phyloP scores from a whole-genome alignment of 257 asterid species.

The Jacaranda mimosifolia region DNA sequence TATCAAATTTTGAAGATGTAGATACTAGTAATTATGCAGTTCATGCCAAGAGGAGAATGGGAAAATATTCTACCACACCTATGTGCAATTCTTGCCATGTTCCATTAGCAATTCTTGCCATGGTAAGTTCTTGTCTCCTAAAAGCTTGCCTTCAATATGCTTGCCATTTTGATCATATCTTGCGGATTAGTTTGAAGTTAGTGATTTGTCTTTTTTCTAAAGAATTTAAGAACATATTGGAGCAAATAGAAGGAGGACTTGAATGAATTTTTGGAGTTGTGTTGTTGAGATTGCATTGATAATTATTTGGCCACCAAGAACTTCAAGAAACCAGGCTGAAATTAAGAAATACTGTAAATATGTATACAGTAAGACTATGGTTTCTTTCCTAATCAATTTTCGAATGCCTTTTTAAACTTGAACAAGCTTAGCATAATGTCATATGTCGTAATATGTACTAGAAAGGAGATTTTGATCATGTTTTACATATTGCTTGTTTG shows the following conservation, averaged over 20 bases:
- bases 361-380: conserved; percentile 68
- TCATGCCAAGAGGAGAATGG: conserved; percentile 60
- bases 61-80: conserved; percentile 82
- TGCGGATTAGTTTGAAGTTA: conserved; percentile 27
- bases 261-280: conserved; percentile 73
- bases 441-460: conserved; percentile 5
- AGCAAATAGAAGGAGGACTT: conserved; percentile 71
- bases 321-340: conserved; percentile 77
- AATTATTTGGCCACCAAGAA: conserved; percentile 62
- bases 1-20: not conserved
- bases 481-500: conserved; percentile 5
- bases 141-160: not conserved
- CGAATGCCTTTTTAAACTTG: conserved; percentile 1
- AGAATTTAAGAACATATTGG: conserved; percentile 72
- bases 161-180: conserved; percentile 18
- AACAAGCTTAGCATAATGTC: not conserved
- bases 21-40: conserved; percentile 52
- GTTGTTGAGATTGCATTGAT: conserved; percentile 79
- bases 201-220: conserved; percentile 22
- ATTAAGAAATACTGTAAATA: conserved; percentile 74
- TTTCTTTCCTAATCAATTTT: conserved; percentile 14
- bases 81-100: too few relatives aligned
- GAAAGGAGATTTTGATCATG: not conserved
- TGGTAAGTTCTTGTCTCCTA: conserved; percentile 53
- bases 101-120: conserved; percentile 88